phyloP scores from a whole-genome alignment of 148 eudicot species.

The Vaccinium darrowii region DNA sequence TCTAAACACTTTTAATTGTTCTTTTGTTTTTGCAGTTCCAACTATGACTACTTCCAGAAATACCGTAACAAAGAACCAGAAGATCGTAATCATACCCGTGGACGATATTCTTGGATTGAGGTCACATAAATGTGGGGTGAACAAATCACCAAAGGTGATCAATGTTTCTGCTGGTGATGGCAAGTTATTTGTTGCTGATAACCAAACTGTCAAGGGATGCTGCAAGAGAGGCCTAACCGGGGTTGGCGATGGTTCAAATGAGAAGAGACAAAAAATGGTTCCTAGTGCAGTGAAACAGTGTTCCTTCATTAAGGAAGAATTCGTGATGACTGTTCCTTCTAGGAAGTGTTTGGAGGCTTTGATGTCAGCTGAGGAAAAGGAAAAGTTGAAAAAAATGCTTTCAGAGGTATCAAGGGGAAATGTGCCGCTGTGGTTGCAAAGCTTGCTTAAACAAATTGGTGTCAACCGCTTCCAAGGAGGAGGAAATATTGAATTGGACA shows the following conservation, averaged over 20 bases:
- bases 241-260: conserved; percentile 23
- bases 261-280: conserved; percentile 63
- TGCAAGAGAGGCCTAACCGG: conserved; percentile 42
- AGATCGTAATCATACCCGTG: conserved; percentile 26
- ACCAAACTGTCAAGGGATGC: conserved; percentile 13
- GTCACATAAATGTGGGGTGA: conserved; percentile 9
- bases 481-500: no score
- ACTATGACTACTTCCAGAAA: conserved; percentile 20
- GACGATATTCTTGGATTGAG: background rate
- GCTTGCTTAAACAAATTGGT: conserved; percentile 18
- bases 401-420: conserved; percentile 22
- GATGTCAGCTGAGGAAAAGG: conserved; percentile 42
- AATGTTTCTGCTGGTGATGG: background rate
- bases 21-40: conserved; percentile 16
- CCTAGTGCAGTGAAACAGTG: conserved; percentile 40
- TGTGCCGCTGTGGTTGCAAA: conserved; percentile 22
- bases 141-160: conserved; percentile 1
- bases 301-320: conserved; percentile 33
- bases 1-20: background rate
- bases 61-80: conserved; percentile 19
- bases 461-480: no score
- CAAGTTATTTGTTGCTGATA: background rate
- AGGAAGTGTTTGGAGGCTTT: conserved; percentile 18
- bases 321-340: conserved; percentile 36
- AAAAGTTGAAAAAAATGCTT: conserved; percentile 26